phyloP scores from a whole-genome alignment of 225 moss, liverwort and hornwort genomes.

The Pleurozium schreberi region DNA sequence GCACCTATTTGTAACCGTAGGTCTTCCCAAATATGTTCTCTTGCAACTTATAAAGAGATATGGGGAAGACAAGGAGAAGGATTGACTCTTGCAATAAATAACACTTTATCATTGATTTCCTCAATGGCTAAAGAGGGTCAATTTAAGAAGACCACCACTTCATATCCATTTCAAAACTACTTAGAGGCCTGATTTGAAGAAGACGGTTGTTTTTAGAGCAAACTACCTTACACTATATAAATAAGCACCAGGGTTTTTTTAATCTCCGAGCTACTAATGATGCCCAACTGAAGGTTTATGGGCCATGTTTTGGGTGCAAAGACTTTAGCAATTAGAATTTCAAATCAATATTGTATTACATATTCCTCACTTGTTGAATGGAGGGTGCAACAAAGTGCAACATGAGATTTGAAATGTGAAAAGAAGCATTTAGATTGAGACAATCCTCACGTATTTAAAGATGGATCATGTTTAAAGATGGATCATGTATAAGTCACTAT shows the following conservation, averaged over 20 bases:
- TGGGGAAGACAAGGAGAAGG: too few relatives aligned
- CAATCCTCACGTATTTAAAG: too few relatives aligned
- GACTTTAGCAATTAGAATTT: not conserved
- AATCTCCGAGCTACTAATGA: rapidly evolving
- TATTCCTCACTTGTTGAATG: not conserved
- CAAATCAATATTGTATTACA: not conserved
- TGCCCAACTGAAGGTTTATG: not conserved
- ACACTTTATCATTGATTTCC: too few relatives aligned
- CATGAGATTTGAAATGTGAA: not conserved
- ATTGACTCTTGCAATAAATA: too few relatives aligned
- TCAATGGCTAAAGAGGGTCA: too few relatives aligned
- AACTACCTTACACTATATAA: not conserved
- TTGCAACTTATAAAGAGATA: too few relatives aligned
- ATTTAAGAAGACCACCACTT: too few relatives aligned
- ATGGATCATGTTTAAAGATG: not conserved
- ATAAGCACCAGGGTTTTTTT: not conserved
- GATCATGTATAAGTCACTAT: not conserved
- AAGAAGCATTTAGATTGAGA: not conserved
- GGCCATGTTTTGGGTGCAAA: not conserved
- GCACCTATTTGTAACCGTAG: too few relatives aligned
- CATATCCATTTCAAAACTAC: too few relatives aligned
- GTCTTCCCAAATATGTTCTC: too few relatives aligned
- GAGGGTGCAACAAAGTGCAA: not conserved
- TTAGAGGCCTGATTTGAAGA: too few relatives aligned
- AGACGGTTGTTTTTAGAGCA: too few relatives aligned